Base-by-base conservation (phyloP, 1,139 yeast genomes). In the Candida anutae region DNA sequence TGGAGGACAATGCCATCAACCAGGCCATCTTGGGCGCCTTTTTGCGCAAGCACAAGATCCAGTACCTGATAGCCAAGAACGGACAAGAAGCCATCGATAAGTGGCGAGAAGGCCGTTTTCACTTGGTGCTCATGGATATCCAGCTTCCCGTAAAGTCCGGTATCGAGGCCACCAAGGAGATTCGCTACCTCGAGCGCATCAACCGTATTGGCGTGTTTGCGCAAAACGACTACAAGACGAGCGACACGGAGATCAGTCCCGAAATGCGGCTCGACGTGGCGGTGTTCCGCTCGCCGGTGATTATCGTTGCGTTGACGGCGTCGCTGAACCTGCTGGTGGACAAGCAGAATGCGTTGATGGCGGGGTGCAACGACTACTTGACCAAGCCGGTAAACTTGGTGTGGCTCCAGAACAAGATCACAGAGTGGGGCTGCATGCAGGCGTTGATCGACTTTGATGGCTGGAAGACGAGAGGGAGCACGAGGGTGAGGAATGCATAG, bases 381-480 rank as follows among this genome's bases (percentile, higher is more conserved):
- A 90, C 97, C n/a, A 90, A 90, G 40, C 98, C 98, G 0, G 98
- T 93, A 10, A 88, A 87, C 45, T 65, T 90, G 45, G 87, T 78
- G 23, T 90, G 98, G 98, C 63, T 90, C 30, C 87, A 88, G 44
- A 85, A 83, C 46, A 90, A 90, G 57, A 83, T 90, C 34, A 84
- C 90, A 4, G 98, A 90, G 55, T 88, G 97, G 97, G 93, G 93
- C 2, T 77, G 84, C 47, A 90, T 90, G 98, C 98, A 90, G 58
- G 97, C 97, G 1, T 62, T 90, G 35, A 88, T 90, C 52, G 95
- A 90, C 55, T 90, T 83, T 53, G 96, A 90, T 53, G 94, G 94
- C 20, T 90, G 95, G 95, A 78, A 78, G 37, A 47, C 48, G 11
- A 61, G 58, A 32, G 31, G 40, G 10, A 17, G 6, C 19, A 10